Evolutionary conservation across 345 rosid genomes (phyloP).

Genomic region (Melaleuca quinquenervia): DNA sequence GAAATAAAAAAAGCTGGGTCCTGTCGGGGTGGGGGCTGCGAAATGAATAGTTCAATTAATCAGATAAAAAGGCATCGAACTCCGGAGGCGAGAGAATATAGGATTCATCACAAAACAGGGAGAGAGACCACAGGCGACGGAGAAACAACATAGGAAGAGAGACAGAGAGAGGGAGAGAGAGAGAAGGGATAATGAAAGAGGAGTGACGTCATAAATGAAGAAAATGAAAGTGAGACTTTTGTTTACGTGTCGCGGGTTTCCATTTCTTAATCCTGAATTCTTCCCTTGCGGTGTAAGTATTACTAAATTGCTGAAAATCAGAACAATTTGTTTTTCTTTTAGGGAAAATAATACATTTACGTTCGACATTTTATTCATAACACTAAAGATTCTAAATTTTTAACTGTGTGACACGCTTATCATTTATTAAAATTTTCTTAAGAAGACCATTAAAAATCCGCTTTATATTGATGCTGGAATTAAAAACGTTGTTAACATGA

Average conservation of each 20-base stretch:
- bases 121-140: constrained; percentile 5
- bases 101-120: neutral
- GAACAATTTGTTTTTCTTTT: too few species aligned
- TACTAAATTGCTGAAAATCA: neutral
- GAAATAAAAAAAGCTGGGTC: neutral
- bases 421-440: too few species aligned
- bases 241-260: neutral
- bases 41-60: neutral
- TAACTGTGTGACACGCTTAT: too few species aligned
- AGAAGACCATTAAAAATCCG: too few species aligned
- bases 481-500: too few species aligned
- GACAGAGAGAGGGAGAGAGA: neutral
- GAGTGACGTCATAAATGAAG: neutral
- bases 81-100: neutral
- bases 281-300: neutral
- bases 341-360: too few species aligned
- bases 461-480: too few species aligned
- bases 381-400: too few species aligned
- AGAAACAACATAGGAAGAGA: neutral
- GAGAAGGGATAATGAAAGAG: constrained; percentile 9
- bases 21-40: neutral
- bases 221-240: neutral
- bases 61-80: neutral
- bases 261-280: neutral
- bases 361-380: too few species aligned